Conservation (phyloP, 2,329 filamentous ascomycete species). For the Aureobasidium mangrovei region DNA sequence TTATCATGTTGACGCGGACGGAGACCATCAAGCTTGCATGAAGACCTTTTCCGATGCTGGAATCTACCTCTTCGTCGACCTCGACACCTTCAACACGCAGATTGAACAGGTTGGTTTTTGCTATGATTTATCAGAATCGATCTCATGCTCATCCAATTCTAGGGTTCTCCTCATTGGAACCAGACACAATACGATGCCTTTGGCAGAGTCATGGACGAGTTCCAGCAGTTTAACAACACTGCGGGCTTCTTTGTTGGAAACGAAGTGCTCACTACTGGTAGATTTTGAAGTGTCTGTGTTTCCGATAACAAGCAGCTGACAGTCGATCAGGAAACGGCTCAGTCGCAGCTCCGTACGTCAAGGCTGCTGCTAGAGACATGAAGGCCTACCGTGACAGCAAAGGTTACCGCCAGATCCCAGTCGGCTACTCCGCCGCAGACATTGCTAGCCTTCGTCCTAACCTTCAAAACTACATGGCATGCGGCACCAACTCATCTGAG, state of each 20-base stretch:
- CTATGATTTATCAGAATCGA: no score
- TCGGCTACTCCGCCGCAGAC: slow-evolving; percentile 83
- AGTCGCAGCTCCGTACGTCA: slow-evolving; percentile 70
- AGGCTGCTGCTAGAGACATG: slow-evolving; percentile 71
- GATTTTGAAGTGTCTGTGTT: background rate
- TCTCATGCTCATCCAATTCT: slow-evolving; percentile 13
- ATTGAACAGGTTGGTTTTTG: slow-evolving; percentile 50
- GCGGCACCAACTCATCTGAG: slow-evolving; percentile 59
- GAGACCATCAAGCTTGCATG: slow-evolving; percentile 74
- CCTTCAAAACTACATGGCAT: slow-evolving; percentile 68
- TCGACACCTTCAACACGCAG: slow-evolving; percentile 66
- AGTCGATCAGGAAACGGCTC: slow-evolving; percentile 37
- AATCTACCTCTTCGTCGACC: slow-evolving; percentile 76
- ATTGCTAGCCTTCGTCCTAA: slow-evolving; percentile 63
- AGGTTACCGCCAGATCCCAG: slow-evolving; percentile 69
- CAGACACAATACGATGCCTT: slow-evolving; percentile 60
- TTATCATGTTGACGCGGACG: slow-evolving; percentile 70
- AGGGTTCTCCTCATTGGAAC: slow-evolving; percentile 62
- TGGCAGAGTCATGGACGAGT: slow-evolving; percentile 64
- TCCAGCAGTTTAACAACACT: slow-evolving; percentile 68
- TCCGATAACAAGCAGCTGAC: background rate
- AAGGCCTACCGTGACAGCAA: slow-evolving; percentile 71
- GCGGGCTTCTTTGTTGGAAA: slow-evolving; percentile 84
- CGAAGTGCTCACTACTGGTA: slow-evolving; percentile 60
- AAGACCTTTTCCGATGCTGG: slow-evolving; percentile 65